Evolutionary conservation across 192 early-diverging fungal species (phyloP), one percentile per base, ranked within the genome.

Genomic region (Spizellomyces sp.): DNA sequence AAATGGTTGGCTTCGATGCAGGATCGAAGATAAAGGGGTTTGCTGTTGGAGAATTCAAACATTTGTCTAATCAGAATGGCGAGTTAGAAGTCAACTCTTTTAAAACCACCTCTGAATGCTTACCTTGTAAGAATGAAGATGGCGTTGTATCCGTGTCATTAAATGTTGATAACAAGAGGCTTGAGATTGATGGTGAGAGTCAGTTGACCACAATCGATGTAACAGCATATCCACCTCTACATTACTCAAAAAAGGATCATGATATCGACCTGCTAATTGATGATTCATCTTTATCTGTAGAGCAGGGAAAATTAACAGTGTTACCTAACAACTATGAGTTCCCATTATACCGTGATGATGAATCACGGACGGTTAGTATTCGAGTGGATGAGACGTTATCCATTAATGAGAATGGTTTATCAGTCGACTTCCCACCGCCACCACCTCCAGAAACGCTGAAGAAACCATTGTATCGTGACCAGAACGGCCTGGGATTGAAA

Each of bases 261-360:
- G 14, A 19, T 12, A 54, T 54, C 14, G 1, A 12, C 0, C 50
- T 54, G 0, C 12, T 2, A 4, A 2, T n/a, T 54, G 50, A 54
- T 54, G 50, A 54, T 54, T 54, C 50, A 54, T 54, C 14, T 54
- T 54, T 54, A 54, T 54, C 12, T 54, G 50, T 54, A 54, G 50
- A 54, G 4, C 14, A 54, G 4, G 50, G 4, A 54, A 54, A 54
- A 54, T 4, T 54, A 4, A n/a, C 0, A n/a, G 50, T 54, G 12
- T 1, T 54, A 2, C 50, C 27, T 3, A 3, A 36, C 0, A 36
- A 36, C 3, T 36, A 36, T 36, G 27, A 36, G 27, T 36, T 36
- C 27, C 27, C 27, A 36, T 2, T 36, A 3, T 36, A 36, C 27
- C 27, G 27, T 36, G 27, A 36, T 36, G 27, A 36, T 36, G 27